phyloP scores from a whole-genome alignment of 31 red algal genomes.

The Endocladia muricata region DNA sequence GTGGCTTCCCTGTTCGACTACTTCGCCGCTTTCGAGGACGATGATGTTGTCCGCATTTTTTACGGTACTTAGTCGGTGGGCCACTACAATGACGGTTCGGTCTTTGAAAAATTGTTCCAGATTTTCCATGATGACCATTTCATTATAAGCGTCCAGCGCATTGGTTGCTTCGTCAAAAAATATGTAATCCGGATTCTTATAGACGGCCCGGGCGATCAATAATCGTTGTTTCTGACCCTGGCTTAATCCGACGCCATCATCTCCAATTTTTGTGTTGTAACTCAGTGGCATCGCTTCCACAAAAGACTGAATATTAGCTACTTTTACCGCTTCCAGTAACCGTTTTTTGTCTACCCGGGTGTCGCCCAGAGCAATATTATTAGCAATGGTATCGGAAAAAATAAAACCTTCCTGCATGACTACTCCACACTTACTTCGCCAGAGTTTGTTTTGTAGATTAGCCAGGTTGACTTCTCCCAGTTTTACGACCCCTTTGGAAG shows the following conservation, averaged over 20 bases:
- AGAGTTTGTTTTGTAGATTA: too few species aligned
- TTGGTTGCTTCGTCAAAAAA: slow-evolving; percentile 51
- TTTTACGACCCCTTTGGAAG: too few species aligned
- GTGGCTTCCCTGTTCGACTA: slow-evolving; percentile 23
- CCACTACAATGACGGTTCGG: slow-evolving; percentile 18
- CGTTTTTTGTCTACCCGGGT: slow-evolving; percentile 10
- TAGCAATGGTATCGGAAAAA: slow-evolving; percentile 39
- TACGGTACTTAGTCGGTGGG: slow-evolving; percentile 36
- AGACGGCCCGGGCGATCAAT: slow-evolving; percentile 38
- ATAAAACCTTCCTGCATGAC: slow-evolving; percentile 41
- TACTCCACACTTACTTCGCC: slow-evolving; percentile 17
- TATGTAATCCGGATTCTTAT: slow-evolving; percentile 31
- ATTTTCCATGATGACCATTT: slow-evolving; percentile 26
- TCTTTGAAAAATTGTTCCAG: slow-evolving; percentile 3
- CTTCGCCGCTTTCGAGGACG: slow-evolving; percentile 14
- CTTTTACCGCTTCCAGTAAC: slow-evolving; percentile 18
- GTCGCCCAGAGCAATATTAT: slow-evolving; percentile 39
- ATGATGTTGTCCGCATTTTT: slow-evolving; percentile 27
- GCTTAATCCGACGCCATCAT: slow-evolving; percentile 11
- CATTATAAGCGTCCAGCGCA: slow-evolving; percentile 29
- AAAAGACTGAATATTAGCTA: slow-evolving; percentile 25
- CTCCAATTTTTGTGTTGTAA: slow-evolving; percentile 39
- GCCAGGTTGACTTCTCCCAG: too few species aligned
- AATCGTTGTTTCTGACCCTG: slow-evolving; percentile 46
- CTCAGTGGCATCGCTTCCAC: slow-evolving; percentile 5